Percentiles rank a stretch among this genome's conserved stretches.
Conservation (phyloP, 2,329 filamentous ascomycete genomes). For the Aspergillus sp. region DNA sequence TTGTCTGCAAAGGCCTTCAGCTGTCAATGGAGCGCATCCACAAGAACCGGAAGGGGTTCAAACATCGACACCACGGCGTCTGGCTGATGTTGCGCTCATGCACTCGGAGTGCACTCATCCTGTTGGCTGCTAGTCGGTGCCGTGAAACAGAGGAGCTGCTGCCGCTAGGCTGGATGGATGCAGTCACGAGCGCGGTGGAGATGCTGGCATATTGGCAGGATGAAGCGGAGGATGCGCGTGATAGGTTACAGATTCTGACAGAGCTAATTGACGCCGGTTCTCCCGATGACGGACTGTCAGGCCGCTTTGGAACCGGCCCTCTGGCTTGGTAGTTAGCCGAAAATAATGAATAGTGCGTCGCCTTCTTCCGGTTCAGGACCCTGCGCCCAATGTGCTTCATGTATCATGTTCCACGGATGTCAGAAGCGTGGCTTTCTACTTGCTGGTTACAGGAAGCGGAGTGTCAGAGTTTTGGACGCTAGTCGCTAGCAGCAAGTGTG, state of each 20-base stretch:
- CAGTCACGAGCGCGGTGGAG: not conserved
- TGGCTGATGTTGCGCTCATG: slow-evolving; percentile 36
- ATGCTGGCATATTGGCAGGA: not conserved
- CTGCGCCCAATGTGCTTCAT: too few species aligned
- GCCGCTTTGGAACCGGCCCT: not conserved
- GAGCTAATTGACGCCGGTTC: not conserved
- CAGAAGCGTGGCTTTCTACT: too few species aligned
- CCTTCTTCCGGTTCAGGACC: too few species aligned
- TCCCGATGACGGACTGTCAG: not conserved
- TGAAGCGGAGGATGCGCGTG: not conserved
- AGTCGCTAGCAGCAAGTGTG: too few species aligned
- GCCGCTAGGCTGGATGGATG: not conserved
- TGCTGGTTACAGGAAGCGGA: too few species aligned
- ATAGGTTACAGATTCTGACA: not conserved
- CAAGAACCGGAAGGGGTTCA: slow-evolving; percentile 33
- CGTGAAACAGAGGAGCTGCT: not conserved
- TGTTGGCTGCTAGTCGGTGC: slow-evolving; percentile 19
- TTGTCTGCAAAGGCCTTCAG: slow-evolving; percentile 25
- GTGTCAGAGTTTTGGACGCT: too few species aligned
- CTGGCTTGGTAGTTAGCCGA: too few species aligned
- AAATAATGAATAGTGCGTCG: too few species aligned
- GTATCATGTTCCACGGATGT: too few species aligned
- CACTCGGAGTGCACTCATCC: slow-evolving; percentile 29
- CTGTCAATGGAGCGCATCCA: slow-evolving; percentile 33
- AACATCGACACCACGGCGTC: slow-evolving; percentile 33